These are phyloP conservation scores for Dalbergia cochinchinensis DNA, from an alignment of 306 rosid species.

Conservation along the genomic window DNA sequence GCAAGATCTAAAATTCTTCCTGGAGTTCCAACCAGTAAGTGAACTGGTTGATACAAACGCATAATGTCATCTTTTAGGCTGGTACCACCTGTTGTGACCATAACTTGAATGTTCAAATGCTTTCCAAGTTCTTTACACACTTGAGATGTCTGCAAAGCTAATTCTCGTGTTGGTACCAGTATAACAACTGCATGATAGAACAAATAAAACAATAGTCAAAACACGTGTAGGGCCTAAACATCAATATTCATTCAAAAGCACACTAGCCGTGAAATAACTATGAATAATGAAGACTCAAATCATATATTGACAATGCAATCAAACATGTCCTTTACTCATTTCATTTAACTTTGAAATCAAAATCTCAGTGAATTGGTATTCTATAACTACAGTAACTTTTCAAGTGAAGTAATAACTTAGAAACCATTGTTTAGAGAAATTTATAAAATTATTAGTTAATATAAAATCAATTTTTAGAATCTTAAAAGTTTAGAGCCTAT, in stretches of 20 bases:
- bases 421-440: constrained; percentile 20
- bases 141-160: constrained; percentile 99
- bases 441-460: not conserved
- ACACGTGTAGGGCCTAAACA: constrained; percentile 21
- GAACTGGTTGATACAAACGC: constrained; percentile 99
- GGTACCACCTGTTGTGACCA: constrained; percentile 99
- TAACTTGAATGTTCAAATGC: constrained; percentile 92
- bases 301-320: constrained; percentile 37
- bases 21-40: constrained; percentile 97
- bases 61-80: constrained; percentile 96
- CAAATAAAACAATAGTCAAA: constrained; percentile 28
- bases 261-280: not conserved
- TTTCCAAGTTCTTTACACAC: constrained; percentile 98
- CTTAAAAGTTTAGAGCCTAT: not conserved
- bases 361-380: constrained; percentile 13
- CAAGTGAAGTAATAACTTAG: constrained; percentile 1
- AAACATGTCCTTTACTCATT: constrained; percentile 27
- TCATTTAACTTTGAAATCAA: not conserved
- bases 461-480: not conserved
- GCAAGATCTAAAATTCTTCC: constrained; percentile 98
- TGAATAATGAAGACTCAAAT: not conserved
- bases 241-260: constrained; percentile 5
- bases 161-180: constrained; percentile 94
- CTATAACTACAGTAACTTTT: not conserved
- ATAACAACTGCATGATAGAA: constrained; percentile 74